Evolutionary conservation across 352 stramenopile genomes (phyloP).

Genomic region (Phytophthora citrophthora): DNA sequence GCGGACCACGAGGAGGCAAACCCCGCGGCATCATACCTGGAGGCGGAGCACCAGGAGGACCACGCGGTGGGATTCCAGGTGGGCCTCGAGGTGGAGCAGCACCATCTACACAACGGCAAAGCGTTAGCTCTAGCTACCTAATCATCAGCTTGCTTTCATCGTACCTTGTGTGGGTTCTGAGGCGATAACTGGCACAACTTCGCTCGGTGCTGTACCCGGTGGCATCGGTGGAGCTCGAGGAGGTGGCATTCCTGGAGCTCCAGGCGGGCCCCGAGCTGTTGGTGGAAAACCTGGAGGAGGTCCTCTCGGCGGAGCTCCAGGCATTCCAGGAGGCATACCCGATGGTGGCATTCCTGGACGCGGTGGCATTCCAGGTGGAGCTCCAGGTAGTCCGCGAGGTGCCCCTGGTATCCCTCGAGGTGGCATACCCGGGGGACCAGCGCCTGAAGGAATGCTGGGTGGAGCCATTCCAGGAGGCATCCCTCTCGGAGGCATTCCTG

Average conservation of each 20-base stretch:
- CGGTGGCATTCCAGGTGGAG: constrained; percentile 31
- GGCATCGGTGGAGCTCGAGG: constrained; percentile 15
- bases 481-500: constrained; percentile 37
- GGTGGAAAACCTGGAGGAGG: constrained; percentile 21
- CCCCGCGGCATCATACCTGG: constrained; percentile 28
- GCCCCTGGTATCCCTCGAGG: constrained; percentile 27
- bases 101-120: constrained; percentile 1
- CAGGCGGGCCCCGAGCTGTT: constrained; percentile 15
- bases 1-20: constrained; percentile 32
- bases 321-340: constrained; percentile 24
- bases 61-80: constrained; percentile 37
- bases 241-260: constrained; percentile 19
- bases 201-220: constrained; percentile 3
- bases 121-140: constrained; percentile 4
- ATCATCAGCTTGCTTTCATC: not conserved
- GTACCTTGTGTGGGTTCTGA: constrained; percentile 18
- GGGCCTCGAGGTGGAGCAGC: constrained; percentile 34
- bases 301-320: constrained; percentile 15
- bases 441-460: constrained; percentile 24
- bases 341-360: constrained; percentile 29
- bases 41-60: not conserved
- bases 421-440: constrained; percentile 29
- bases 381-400: constrained; percentile 19
- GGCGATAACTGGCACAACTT: constrained; percentile 7
- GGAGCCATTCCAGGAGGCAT: constrained; percentile 26